Evolutionary conservation across 768 basidiomycete species (phyloP), one percentile per base, ranked within the genome.

Genomic region (Clavulina sp.): DNA sequence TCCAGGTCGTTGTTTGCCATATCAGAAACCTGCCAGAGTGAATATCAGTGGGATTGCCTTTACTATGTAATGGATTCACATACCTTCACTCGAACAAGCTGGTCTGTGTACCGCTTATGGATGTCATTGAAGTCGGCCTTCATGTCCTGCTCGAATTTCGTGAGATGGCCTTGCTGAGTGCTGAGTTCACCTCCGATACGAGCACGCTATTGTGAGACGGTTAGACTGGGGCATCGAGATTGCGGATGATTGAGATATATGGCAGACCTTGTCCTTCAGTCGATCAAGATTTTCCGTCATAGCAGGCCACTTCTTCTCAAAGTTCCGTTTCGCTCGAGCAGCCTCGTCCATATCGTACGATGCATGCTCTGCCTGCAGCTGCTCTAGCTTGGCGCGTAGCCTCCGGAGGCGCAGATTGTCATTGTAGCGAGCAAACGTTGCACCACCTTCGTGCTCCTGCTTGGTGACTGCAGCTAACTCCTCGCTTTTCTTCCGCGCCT

Each of bases 1-100:
- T 99, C 93, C 50, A 99, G 65, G 64, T 99, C 95, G 54, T 77
- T 84, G 64, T 93, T 96, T 4, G 93, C 91, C 81, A 96, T 88
- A 64, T 97, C 92, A 30, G 91, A 88, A 67, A 95, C 87, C 92
- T 96, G 57, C 46, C 41, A 28, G 21, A 38, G n/a, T 7, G 23
- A 9, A n/a, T n/a, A 38, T 46, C 13, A 24, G 26, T 16, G 43
- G 9, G 13, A 16, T 46, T 24, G 16, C 13, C 9, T 18, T 40
- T 26, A 43, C 19, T 28, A 48, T 3, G 13, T 13, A 5, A 26
- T 23, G 23, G 6, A 51, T 41, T 34, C 51, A 44, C 68, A 36
- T 59, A 88, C 92, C 76, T 97, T 97, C 60, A 95, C 91, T 69
- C 81, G 85, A 60, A 97, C 77, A 48, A 97, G 73, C 61, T 96